phyloP scores from a whole-genome alignment of 768 basidiomycete genomes.

The Phaeotremella skinneri region DNA sequence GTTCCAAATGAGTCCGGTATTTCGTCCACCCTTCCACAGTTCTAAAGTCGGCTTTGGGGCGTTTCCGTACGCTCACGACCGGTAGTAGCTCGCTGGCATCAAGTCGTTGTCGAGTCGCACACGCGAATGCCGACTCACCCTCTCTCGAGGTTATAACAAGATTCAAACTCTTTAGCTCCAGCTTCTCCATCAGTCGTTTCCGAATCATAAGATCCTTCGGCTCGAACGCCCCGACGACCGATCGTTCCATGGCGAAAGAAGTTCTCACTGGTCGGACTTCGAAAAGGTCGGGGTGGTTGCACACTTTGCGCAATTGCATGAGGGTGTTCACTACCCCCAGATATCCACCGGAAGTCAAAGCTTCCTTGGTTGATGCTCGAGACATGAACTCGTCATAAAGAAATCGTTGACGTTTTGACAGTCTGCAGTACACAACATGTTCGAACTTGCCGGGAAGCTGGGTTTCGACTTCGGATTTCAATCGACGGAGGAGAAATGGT shows the following conservation, averaged over 20 bases:
- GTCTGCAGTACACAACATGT: conserved; percentile 78
- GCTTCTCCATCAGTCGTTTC: conserved; percentile 44
- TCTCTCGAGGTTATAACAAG: conserved; percentile 64
- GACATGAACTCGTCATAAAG: conserved; percentile 96
- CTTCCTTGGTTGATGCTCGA: conserved; percentile 75
- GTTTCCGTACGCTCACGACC: conserved; percentile 18
- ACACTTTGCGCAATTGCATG: conserved; percentile 55
- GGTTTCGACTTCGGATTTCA: conserved; percentile 54
- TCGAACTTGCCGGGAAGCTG: conserved; percentile 69
- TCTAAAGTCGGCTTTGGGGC: conserved; percentile 68
- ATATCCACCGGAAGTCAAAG: conserved; percentile 70
- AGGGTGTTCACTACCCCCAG: conserved; percentile 56
- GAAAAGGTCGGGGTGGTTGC: conserved; percentile 54
- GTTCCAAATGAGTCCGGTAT: conserved; percentile 58
- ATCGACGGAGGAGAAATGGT: conserved; percentile 53
- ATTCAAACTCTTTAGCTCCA: conserved; percentile 61
- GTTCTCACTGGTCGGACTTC: conserved; percentile 55
- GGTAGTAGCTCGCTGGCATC: conserved; percentile 46
- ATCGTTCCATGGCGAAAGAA: conserved; percentile 54
- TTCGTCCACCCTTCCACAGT: conserved; percentile 69
- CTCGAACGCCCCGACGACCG: conserved; percentile 50
- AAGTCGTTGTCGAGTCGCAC: conserved; percentile 22
- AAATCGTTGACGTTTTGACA: conserved; percentile 90
- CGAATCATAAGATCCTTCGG: conserved; percentile 52
- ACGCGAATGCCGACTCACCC: conserved; percentile 54